Percentiles rank a stretch among this genome's conserved stretches.
These are phyloP conservation scores for Ophiostoma fasciatum DNA, from an alignment of 2,329 filamentous ascomycete genomes.

Conservation along the genomic window DNA sequence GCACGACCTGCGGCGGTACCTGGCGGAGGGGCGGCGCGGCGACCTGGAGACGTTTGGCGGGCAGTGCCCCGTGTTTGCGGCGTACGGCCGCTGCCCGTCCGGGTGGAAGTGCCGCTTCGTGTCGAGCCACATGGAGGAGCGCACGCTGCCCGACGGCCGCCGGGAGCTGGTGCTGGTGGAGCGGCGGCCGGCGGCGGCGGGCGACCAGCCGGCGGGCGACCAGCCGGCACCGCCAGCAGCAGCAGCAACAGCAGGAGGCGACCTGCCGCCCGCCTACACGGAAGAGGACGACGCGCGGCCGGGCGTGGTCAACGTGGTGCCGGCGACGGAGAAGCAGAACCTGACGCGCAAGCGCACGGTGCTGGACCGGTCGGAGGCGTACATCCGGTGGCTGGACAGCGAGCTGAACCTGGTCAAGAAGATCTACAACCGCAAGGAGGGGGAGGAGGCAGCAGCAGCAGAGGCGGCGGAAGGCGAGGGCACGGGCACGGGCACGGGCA, in stretches of 20 bases:
- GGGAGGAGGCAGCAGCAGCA: neutral
- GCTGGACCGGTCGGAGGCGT: constrained; percentile 60
- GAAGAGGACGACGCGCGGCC: constrained; percentile 38
- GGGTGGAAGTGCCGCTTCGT: constrained; percentile 96
- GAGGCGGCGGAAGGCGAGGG: neutral
- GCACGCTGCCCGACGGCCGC: constrained; percentile 61
- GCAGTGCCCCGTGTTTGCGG: constrained; percentile 68
- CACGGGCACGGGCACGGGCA: neutral
- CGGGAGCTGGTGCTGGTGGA: constrained; percentile 66
- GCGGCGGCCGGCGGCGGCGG: constrained; percentile 8
- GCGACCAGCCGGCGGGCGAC: constrained; percentile 15
- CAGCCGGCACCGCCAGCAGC: constrained; percentile 14
- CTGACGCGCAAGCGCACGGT: constrained; percentile 58
- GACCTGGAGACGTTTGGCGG: constrained; percentile 65
- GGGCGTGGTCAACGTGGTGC: constrained; percentile 63
- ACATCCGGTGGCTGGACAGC: constrained; percentile 62
- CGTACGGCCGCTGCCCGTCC: constrained; percentile 58
- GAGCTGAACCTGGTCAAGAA: constrained; percentile 37
- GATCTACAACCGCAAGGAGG: constrained; percentile 26
- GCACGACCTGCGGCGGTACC: constrained; percentile 75
- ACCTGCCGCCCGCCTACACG: neutral
- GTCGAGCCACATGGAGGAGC: constrained; percentile 70
- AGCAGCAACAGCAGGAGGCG: constrained; percentile 9
- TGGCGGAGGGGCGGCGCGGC: constrained; percentile 64
- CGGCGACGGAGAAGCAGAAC: constrained; percentile 54